These are phyloP conservation scores for Neurospora sp. DNA, from an alignment of 495 filamentous ascomycete species.

Conservation along the genomic window DNA sequence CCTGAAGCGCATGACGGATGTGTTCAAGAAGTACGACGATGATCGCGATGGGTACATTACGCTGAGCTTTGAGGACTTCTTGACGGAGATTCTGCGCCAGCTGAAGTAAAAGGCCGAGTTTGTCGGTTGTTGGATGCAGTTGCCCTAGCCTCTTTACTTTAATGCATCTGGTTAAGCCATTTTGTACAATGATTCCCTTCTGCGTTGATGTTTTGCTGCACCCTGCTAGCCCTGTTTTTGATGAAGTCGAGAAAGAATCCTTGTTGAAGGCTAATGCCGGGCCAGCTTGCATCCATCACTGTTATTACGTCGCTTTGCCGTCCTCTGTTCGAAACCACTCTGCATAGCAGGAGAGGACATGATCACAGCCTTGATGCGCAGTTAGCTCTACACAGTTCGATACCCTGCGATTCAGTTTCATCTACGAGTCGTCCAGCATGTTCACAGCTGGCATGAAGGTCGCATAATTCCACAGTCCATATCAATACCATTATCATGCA, in stretches of 20 bases:
- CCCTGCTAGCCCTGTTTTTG: neutral
- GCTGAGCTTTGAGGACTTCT: constrained; percentile 70
- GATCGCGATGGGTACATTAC: constrained; percentile 90
- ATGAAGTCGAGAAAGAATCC: neutral
- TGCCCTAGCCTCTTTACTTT: neutral
- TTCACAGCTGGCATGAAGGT: neutral
- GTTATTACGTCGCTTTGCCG: neutral
- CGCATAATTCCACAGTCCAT: neutral
- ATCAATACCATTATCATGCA: neutral
- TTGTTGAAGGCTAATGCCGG: neutral
- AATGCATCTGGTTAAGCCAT: neutral
- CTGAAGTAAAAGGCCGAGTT: constrained; percentile 22
- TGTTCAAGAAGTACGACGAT: constrained; percentile 97
- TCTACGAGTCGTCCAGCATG: neutral
- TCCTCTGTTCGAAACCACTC: neutral
- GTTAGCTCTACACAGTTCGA: neutral
- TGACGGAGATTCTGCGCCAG: constrained; percentile 51
- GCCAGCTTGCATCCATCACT: neutral
- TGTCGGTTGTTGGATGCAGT: neutral
- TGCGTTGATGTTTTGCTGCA: neutral
- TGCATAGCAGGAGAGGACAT: neutral
- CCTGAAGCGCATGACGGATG: constrained; percentile 96
- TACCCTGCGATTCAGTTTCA: neutral
- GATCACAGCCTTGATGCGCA: neutral
- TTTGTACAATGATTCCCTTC: neutral